A percentile compares a stretch with the other conserved stretches of the same genome.
These are phyloP conservation scores for Apiospora kogelbergensis DNA, from an alignment of 2,329 filamentous ascomycete genomes.

Conservation along the genomic window DNA sequence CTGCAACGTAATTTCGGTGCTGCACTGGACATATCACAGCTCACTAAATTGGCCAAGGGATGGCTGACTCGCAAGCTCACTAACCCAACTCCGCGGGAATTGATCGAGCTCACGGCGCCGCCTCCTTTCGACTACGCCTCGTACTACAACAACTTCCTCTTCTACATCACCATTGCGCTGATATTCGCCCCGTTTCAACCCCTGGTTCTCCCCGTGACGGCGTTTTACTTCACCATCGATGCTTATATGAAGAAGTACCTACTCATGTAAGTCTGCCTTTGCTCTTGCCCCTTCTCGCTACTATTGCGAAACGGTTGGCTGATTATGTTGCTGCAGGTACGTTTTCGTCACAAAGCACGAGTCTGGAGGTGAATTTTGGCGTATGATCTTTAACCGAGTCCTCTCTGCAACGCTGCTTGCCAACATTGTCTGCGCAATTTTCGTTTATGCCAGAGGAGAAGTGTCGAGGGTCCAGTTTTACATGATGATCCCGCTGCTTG, in stretches of 20 bases:
- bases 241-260: slow-evolving; percentile 93
- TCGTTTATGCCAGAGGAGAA: slow-evolving; percentile 65
- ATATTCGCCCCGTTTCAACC: slow-evolving; percentile 86
- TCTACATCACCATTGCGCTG: slow-evolving; percentile 88
- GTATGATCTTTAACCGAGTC: slow-evolving; percentile 87
- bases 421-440: slow-evolving; percentile 75
- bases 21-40: slow-evolving; percentile 85
- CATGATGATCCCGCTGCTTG: slow-evolving; percentile 73
- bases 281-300: slow-evolving; percentile 88
- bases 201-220: slow-evolving; percentile 79
- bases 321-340: slow-evolving; percentile 76
- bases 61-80: slow-evolving; percentile 84
- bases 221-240: slow-evolving; percentile 87
- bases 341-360: slow-evolving; percentile 97
- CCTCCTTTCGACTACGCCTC: slow-evolving; percentile 91
- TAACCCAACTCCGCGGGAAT: slow-evolving; percentile 78
- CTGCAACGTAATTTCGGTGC: slow-evolving; percentile 91
- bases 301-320: slow-evolving; percentile 65
- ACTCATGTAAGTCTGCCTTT: slow-evolving; percentile 76
- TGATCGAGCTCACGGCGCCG: slow-evolving; percentile 91
- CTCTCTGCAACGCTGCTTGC: slow-evolving; percentile 78
- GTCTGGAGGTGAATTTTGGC: slow-evolving; percentile 91
- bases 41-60: slow-evolving; percentile 77
- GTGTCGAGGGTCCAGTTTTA: slow-evolving; percentile 67
- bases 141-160: slow-evolving; percentile 98